Percentiles rank a stretch among this genome's conserved stretches.
phyloP scores from a whole-genome alignment of 257 asterid species.

The Plantago major region DNA sequence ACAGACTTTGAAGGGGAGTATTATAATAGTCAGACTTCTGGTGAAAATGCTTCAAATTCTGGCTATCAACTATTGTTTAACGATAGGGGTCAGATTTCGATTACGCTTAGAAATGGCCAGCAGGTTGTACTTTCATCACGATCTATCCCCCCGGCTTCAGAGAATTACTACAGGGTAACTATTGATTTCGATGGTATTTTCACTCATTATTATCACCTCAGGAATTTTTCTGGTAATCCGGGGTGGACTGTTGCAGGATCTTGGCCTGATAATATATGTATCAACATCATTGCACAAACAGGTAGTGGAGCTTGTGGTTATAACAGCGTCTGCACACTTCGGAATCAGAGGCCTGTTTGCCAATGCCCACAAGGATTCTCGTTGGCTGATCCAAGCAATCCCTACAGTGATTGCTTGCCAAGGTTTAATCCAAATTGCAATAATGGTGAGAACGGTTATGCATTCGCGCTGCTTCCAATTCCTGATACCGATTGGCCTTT shows the following conservation, averaged over 20 bases:
- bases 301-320: too few species aligned
- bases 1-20: conserved; percentile 19
- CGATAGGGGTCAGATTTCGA: not conserved
- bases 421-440: too few species aligned
- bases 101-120: not conserved
- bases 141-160: conserved; percentile 7
- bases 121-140: conserved; percentile 14
- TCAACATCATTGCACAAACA: not conserved
- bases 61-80: conserved; percentile 3
- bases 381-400: too few species aligned
- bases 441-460: too few species aligned
- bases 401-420: too few species aligned
- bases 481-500: too few species aligned
- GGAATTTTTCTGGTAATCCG: conserved; percentile 10
- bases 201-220: conserved; percentile 26
- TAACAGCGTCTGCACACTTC: too few species aligned
- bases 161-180: conserved; percentile 26
- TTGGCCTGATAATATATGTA: conserved; percentile 28
- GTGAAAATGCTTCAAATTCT: conserved; percentile 1
- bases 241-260: conserved; percentile 5
- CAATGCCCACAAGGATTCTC: too few species aligned
- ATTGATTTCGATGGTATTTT: conserved; percentile 43
- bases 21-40: not conserved
- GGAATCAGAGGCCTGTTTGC: too few species aligned
- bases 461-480: too few species aligned